These are phyloP conservation scores for Kazachstania taianensis DNA, from an alignment of 805 yeast species.

Conservation along the genomic window DNA sequence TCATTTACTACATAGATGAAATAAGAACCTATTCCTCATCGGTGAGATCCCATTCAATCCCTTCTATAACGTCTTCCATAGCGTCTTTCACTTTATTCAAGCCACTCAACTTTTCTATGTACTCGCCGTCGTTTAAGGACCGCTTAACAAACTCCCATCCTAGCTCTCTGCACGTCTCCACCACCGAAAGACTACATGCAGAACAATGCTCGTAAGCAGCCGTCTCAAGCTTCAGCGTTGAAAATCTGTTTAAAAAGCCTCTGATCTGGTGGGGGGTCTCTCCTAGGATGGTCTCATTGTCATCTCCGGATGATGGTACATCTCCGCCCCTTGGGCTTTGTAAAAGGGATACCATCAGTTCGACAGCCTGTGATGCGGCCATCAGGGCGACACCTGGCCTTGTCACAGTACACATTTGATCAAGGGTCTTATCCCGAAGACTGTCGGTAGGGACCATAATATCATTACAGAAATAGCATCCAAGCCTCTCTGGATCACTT, in stretches of 20 bases:
- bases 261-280: conserved; percentile 81
- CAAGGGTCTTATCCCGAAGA: conserved; percentile 76
- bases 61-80: conserved; percentile 30
- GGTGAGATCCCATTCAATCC: conserved; percentile 22
- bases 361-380: conserved; percentile 83
- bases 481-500: conserved; percentile 39
- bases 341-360: conserved; percentile 59
- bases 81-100: conserved; percentile 59
- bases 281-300: conserved; percentile 43
- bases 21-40: conserved; percentile 9
- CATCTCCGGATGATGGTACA: conserved; percentile 12
- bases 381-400: conserved; percentile 89
- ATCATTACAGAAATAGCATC: conserved; percentile 95
- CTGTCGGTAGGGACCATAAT: conserved; percentile 91
- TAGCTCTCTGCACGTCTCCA: conserved; percentile 37
- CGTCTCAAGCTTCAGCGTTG: conserved; percentile 53
- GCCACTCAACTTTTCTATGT: conserved; percentile 73
- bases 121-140: conserved; percentile 57
- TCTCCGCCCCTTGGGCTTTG: conserved; percentile 48
- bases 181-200: conserved; percentile 64
- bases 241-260: conserved; percentile 66
- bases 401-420: conserved; percentile 98
- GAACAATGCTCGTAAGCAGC: conserved; percentile 74
- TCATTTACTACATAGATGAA: too few relatives aligned
- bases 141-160: conserved; percentile 77